Conservation (phyloP, 2,329 filamentous ascomycete species). For the Aspergillus fischeri region DNA sequence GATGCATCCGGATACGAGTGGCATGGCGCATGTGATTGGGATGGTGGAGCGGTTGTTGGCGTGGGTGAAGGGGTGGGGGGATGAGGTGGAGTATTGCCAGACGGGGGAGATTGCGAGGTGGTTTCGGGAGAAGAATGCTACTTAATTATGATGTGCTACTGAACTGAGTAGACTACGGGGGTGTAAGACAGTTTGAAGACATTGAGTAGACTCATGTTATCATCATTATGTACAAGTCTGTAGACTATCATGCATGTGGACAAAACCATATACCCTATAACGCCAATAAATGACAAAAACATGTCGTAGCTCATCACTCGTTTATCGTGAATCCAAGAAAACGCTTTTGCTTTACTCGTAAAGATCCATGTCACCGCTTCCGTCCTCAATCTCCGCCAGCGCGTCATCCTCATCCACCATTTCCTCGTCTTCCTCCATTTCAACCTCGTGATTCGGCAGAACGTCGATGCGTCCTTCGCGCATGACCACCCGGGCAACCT, state of each 20-base stretch:
- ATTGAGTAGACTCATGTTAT: background rate
- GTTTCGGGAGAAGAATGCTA: slow-evolving; percentile 16
- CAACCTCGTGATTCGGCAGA: slow-evolving; percentile 73
- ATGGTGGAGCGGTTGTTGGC: slow-evolving; percentile 52
- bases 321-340: background rate
- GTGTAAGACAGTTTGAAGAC: no score
- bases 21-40: slow-evolving; percentile 58
- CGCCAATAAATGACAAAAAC: no score
- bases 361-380: slow-evolving; percentile 57
- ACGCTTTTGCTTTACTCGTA: slow-evolving; percentile 45
- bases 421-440: slow-evolving; percentile 61
- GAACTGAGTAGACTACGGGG: background rate
- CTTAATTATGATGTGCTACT: background rate
- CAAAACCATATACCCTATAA: no score
- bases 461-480: slow-evolving; percentile 76
- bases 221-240: background rate
- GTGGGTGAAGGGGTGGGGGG: slow-evolving; percentile 45
- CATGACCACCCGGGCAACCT: slow-evolving; percentile 73
- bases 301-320: background rate
- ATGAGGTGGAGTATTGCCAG: slow-evolving; percentile 30
- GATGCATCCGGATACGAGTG: slow-evolving; percentile 56
- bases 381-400: slow-evolving; percentile 64
- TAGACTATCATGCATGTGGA: background rate
- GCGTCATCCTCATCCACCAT: slow-evolving; percentile 74
- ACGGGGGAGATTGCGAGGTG: slow-evolving; percentile 28